Base-by-base conservation (phyloP, 768 basidiomycete genomes). In the Coprinopsis cinerea region DNA sequence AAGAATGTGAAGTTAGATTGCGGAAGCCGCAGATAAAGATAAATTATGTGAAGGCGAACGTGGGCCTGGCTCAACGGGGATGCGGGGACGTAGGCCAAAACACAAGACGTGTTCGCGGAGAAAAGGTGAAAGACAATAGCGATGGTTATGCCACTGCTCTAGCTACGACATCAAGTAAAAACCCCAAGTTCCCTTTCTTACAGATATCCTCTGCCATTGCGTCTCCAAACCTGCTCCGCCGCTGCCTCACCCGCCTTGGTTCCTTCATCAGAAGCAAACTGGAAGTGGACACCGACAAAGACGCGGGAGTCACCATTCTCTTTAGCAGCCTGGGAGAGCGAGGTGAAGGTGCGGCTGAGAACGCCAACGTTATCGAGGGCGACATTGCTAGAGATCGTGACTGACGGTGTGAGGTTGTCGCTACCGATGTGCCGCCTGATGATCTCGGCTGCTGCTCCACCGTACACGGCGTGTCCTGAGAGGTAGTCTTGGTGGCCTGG, bases 401-500 rank as follows among this genome's bases (percentile, higher is more conserved):
- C 18, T 7, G 37, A 7, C 7, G 37, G 37, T 9, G 7, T 40
- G 18, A 40, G 10, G 37, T n/a, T n/a, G 37, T 40, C 37, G 18
- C 11, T 40, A 20, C 18, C 18, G 10, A 40, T 6, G 18, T 40
- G 18, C 10, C 7, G 7, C 18, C 18, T 40, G 37, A 40, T 11
- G 37, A 40, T 40, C 7, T 18, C 37, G 18, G 11, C 37, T 7
- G 18, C 37, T 6, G 10, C 36, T 26, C 23, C 15, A 2, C 35
- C 47, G 25, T 48, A 48, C 6, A 48, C 47, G 2, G 47, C 14
- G 32, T 48, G 47, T 0, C 47, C 47, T 9, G 47, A 48, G 36
- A 48, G 36, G 9, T 48, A 48, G n/a, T 48, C 47, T 14, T 37
- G 47, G 15, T 48, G 47, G 5, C 35, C 37, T 3, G 47, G 47